A percentile compares a stretch with the other conserved stretches of the same genome.
phyloP scores from a whole-genome alignment of 164 flowering plant species.

The Sextonia rubra region DNA sequence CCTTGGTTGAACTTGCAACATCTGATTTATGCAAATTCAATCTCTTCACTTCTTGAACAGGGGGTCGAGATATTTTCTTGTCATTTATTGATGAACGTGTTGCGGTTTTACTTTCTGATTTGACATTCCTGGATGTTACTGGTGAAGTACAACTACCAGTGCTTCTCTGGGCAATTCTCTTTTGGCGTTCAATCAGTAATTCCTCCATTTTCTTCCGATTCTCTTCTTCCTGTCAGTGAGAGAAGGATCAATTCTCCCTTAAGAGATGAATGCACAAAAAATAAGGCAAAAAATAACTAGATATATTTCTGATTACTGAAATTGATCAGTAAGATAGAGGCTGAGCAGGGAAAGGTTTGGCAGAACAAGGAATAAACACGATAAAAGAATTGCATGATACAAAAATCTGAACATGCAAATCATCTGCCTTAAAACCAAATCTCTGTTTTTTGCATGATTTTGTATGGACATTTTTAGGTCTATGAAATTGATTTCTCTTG shows the following conservation, averaged over 20 bases:
- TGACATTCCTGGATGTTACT: conserved; percentile 24
- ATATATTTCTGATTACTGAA: not conserved
- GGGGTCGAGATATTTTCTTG: conserved; percentile 22
- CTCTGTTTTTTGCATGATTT: not conserved
- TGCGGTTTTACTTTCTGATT: conserved; percentile 25
- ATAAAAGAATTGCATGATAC: not conserved
- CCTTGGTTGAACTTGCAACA: conserved; percentile 54
- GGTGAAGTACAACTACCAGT: conserved; percentile 32
- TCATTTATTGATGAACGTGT: not conserved
- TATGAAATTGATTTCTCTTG: not conserved
- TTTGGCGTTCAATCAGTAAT: conserved; percentile 57
- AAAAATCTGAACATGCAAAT: not conserved
- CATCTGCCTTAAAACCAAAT: not conserved
- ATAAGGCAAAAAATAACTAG: not conserved
- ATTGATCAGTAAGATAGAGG: not conserved
- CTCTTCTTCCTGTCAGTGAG: conserved; percentile 71
- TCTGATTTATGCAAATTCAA: conserved; percentile 32
- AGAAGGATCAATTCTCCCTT: not conserved
- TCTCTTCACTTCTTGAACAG: conserved; percentile 31
- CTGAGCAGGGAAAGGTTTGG: not conserved
- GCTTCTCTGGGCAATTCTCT: conserved; percentile 90
- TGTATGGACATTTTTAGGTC: not conserved
- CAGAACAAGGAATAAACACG: not conserved
- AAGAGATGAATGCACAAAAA: not conserved
- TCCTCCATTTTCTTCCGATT: conserved; percentile 67